A percentile compares a stretch with the other conserved stretches of the same genome.
phyloP scores from a whole-genome alignment of 495 filamentous ascomycete genomes.

The Cercophora newfieldiana region DNA sequence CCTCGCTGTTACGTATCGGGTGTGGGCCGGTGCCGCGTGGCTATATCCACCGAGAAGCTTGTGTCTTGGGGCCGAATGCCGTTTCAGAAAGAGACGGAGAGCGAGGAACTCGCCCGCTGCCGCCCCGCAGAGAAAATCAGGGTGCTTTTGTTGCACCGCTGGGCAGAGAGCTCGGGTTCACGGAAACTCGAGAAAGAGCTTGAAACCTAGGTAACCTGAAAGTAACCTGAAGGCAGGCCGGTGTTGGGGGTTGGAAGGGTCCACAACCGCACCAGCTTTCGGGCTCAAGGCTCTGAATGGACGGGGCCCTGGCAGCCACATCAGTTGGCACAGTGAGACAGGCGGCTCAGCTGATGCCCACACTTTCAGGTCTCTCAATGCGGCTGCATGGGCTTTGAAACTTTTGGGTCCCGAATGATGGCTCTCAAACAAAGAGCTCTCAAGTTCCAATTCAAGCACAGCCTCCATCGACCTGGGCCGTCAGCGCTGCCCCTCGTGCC shows the following conservation, averaged over 20 bases:
- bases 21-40: constrained; percentile 7
- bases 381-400: neutral
- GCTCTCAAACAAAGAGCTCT: neutral
- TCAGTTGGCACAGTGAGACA: neutral
- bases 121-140: neutral
- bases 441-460: neutral
- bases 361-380: neutral
- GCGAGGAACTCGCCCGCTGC: neutral
- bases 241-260: neutral
- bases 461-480: neutral
- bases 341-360: neutral
- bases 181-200: neutral
- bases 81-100: neutral
- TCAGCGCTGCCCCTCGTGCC: neutral
- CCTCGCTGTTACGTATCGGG: constrained; percentile 6
- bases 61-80: neutral
- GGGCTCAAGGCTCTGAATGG: neutral
- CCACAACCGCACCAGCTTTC: neutral
- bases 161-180: neutral
- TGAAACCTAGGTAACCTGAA: neutral
- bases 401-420: neutral
- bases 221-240: no score
- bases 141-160: neutral
- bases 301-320: neutral
- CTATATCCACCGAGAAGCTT: neutral